Percentiles rank a stretch among this genome's conserved stretches.
These are phyloP conservation scores for Onygena corvina DNA, from an alignment of 2,329 filamentous ascomycete genomes.

Conservation along the genomic window DNA sequence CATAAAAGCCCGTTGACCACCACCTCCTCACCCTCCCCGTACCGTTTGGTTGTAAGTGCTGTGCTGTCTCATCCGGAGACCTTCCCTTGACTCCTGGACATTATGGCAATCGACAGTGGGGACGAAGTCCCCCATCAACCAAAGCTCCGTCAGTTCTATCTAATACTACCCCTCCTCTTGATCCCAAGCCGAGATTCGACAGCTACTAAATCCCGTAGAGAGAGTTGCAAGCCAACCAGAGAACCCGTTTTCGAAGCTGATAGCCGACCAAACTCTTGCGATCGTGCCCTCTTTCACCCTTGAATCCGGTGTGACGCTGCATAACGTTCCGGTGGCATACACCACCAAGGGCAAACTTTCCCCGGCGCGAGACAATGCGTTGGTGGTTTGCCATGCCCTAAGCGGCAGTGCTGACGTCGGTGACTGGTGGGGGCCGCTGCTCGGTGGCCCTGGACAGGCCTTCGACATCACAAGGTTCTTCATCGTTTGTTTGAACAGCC, in stretches of 20 bases:
- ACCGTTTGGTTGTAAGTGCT: neutral
- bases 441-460: constrained; percentile 42
- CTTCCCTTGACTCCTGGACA: neutral
- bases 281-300: constrained; percentile 82
- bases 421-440: constrained; percentile 47
- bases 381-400: constrained; percentile 49
- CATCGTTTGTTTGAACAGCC: constrained; percentile 43
- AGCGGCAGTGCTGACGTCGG: constrained; percentile 45
- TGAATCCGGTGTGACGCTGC: constrained; percentile 75
- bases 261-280: constrained; percentile 77
- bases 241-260: constrained; percentile 78
- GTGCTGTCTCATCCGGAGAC: neutral
- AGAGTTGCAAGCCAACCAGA: constrained; percentile 57
- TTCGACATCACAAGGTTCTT: constrained; percentile 44
- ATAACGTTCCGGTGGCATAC: constrained; percentile 59
- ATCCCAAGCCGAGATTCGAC: constrained; percentile 16
- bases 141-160: constrained; percentile 14
- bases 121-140: constrained; percentile 7
- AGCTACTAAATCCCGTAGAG: constrained; percentile 46
- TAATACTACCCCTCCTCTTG: constrained; percentile 1
- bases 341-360: constrained; percentile 50
- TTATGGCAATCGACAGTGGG: constrained; percentile 8
- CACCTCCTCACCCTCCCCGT: neutral
- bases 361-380: constrained; percentile 46
- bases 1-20: neutral